A percentile compares a stretch with the other conserved stretches of the same genome.
Conservation (phyloP, 225 moss, liverwort and hornwort species). For the Sphagnum contortum region DNA sequence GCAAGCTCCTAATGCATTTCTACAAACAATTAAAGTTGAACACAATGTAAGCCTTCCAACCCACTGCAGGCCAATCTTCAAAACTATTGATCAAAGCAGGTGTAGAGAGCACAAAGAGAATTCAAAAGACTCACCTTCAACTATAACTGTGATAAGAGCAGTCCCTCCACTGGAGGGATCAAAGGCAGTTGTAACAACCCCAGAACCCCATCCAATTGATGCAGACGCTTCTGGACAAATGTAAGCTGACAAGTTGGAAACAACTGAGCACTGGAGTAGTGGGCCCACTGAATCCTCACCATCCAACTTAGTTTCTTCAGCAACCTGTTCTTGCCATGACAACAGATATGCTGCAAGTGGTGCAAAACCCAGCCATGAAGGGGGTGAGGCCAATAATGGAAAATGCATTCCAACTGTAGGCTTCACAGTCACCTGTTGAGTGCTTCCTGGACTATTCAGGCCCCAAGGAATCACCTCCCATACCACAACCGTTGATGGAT, state of each 20-base stretch:
- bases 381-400: slow-evolving; percentile 49
- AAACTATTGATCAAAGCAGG: too few species aligned
- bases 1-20: too few species aligned
- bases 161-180: slow-evolving; percentile 90
- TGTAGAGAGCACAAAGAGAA: background rate
- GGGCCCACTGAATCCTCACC: slow-evolving; percentile 65
- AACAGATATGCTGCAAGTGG: slow-evolving; percentile 81
- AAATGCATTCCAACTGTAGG: slow-evolving; percentile 59
- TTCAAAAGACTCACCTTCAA: slow-evolving; percentile 52
- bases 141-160: slow-evolving; percentile 59
- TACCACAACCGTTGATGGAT: slow-evolving; percentile 87
- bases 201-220: slow-evolving; percentile 78
- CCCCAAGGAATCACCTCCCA: slow-evolving; percentile 91
- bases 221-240: slow-evolving; percentile 68
- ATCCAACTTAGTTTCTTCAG: slow-evolving; percentile 35
- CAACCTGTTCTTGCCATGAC: slow-evolving; percentile 78
- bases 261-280: slow-evolving; percentile 71
- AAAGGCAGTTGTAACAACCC: slow-evolving; percentile 70
- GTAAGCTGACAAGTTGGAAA: slow-evolving; percentile 88
- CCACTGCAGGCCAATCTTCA: too few species aligned
- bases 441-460: slow-evolving; percentile 34
- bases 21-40: too few species aligned
- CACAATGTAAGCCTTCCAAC: too few species aligned
- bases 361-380: slow-evolving; percentile 75
- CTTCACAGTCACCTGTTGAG: slow-evolving; percentile 61